Evolutionary conservation across 2,329 filamentous ascomycete genomes (phyloP).

Genomic region (Monosporascus sp.): DNA sequence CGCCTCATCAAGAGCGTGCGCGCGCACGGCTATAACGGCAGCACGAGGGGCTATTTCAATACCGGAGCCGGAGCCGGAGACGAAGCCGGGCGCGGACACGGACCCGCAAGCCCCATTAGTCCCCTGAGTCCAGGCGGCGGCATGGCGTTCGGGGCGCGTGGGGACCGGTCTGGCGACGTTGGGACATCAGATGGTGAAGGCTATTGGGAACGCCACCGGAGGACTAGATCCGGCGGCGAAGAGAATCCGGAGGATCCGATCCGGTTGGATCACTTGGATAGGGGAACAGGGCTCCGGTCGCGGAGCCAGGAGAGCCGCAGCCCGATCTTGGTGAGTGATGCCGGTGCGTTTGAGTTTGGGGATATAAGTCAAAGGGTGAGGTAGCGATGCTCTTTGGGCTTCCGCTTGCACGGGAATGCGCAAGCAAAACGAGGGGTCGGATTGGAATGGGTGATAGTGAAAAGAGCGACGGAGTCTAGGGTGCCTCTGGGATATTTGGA

Average conservation of each 20-base stretch:
- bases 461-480: not conserved
- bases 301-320: not conserved
- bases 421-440: too few species aligned
- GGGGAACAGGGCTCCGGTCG: not conserved
- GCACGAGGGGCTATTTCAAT: not conserved
- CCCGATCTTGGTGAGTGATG: not conserved
- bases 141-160: not conserved
- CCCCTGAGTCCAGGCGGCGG: not conserved
- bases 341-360: not conserved
- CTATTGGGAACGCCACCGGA: not conserved
- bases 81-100: not conserved
- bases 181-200: not conserved
- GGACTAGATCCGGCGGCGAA: not conserved
- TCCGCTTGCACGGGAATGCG: not conserved
- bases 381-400: too few species aligned
- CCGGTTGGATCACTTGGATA: not conserved
- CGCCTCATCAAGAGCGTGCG: conserved; percentile 22
- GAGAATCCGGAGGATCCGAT: not conserved
- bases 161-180: too few species aligned
- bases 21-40: not conserved
- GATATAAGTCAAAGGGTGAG: too few species aligned
- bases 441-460: not conserved
- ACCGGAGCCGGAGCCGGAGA: not conserved
- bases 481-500: not conserved
- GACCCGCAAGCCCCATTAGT: not conserved